A percentile compares a stretch with the other conserved stretches of the same genome.
Evolutionary conservation across 805 yeast species (phyloP).

Genomic region (Monosporozyma unispora): DNA sequence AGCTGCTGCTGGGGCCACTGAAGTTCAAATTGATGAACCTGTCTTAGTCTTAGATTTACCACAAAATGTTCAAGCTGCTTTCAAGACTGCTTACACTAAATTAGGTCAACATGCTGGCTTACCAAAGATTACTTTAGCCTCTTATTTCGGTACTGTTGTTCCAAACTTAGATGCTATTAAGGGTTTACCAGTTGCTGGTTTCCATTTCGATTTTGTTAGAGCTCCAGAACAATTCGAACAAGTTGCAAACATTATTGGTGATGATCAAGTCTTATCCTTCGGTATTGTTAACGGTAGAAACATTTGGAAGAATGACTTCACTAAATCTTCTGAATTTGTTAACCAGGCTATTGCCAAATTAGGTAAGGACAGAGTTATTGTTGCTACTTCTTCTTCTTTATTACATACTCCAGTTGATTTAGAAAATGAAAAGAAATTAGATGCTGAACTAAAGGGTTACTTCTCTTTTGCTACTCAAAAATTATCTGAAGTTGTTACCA

Average conservation of each 20-base stretch:
- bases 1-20: conserved; percentile 87
- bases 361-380: conserved; percentile 79
- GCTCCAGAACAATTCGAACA: conserved; percentile 91
- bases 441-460: conserved; percentile 90
- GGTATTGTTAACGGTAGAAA: conserved; percentile 99
- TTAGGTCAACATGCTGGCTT: conserved; percentile 54
- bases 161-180: conserved; percentile 89
- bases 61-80: conserved; percentile 72
- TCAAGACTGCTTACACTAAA: conserved; percentile 76
- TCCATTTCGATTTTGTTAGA: conserved; percentile 95
- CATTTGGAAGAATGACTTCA: conserved; percentile 96
- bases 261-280: conserved; percentile 75
- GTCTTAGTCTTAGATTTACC: conserved; percentile 89
- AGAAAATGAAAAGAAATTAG: conserved; percentile 82
- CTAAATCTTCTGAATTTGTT: conserved; percentile 76
- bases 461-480: conserved; percentile 98
- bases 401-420: conserved; percentile 98
- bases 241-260: conserved; percentile 56
- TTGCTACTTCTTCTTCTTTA: conserved; percentile 92
- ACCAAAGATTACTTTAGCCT: conserved; percentile 75
- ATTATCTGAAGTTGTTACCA: conserved; percentile 79
- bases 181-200: conserved; percentile 86
- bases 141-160: conserved; percentile 97
- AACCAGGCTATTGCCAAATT: conserved; percentile 75
- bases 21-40: conserved; percentile 97